phyloP scores from a whole-genome alignment of 148 eudicot species.

The Nepenthes gracilis region DNA sequence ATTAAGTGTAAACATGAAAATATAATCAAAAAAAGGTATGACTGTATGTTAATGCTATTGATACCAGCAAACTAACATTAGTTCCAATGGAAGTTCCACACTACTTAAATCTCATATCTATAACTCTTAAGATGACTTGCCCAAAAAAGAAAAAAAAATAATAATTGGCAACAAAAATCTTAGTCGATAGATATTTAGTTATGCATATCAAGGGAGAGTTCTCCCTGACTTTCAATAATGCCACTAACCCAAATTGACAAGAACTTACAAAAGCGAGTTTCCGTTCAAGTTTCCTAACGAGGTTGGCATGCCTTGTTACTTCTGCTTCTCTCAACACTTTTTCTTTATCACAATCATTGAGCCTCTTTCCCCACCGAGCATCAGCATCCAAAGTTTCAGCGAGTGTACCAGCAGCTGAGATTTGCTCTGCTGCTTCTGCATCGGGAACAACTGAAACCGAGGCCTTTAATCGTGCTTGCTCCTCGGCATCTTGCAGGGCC shows the following conservation, averaged over 20 bases:
- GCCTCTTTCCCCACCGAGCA: conserved; percentile 77
- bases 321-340: conserved; percentile 82
- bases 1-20: no score
- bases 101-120: no score
- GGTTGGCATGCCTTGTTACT: conserved; percentile 48
- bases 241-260: neutral
- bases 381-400: conserved; percentile 79
- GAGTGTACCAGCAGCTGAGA: conserved; percentile 67
- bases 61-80: no score
- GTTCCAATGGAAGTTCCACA: no score
- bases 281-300: conserved; percentile 75
- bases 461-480: conserved; percentile 66
- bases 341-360: conserved; percentile 36
- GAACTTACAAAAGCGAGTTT: conserved; percentile 83
- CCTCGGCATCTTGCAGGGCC: conserved; percentile 84
- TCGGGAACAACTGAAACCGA: conserved; percentile 26
- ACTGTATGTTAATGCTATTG: no score
- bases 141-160: no score
- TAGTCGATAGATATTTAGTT: no score
- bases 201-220: no score
- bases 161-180: no score
- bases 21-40: no score
- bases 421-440: conserved; percentile 21
- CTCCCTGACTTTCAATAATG: neutral
- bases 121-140: no score